phyloP scores from a whole-genome alignment of 1,284 basidiomycete genomes.

The Neonothopanus nambi region DNA sequence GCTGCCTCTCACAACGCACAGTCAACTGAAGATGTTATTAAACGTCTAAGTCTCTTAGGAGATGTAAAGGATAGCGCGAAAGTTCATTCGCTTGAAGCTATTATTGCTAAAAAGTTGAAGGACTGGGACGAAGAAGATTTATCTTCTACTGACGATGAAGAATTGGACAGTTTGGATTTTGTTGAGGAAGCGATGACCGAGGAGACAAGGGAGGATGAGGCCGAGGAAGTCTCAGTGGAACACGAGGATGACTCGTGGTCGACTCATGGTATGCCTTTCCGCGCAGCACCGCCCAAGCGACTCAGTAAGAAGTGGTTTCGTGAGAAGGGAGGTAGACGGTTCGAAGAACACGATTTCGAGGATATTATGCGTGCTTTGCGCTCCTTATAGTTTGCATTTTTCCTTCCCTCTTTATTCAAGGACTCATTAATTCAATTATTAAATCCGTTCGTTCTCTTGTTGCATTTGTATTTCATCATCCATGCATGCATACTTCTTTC shows the following conservation, averaged over 20 bases:
- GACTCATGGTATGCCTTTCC: background rate
- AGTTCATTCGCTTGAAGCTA: background rate
- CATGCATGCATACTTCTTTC: too few species aligned
- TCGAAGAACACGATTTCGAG: conserved; percentile 35
- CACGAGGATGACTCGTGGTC: background rate
- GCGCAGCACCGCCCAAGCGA: conserved; percentile 18
- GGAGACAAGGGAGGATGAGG: background rate
- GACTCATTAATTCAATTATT: background rate
- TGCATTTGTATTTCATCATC: background rate
- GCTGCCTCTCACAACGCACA: conserved; percentile 2
- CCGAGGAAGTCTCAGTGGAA: background rate
- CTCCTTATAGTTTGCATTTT: conserved; percentile 3
- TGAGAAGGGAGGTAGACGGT: conserved; percentile 37
- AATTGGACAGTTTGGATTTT: background rate
- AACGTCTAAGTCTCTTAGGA: background rate
- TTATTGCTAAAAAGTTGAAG: conserved; percentile 2
- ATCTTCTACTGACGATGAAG: conserved; percentile 1
- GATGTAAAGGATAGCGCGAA: background rate
- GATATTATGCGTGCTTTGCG: conserved; percentile 19
- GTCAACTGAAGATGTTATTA: conserved; percentile 1
- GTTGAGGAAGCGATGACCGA: background rate
- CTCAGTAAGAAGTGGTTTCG: conserved; percentile 35
- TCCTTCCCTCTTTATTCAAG: background rate
- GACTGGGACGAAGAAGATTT: background rate
- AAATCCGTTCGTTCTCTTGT: background rate